Evolutionary conservation across 805 yeast species (phyloP).

Genomic region (Yamadazyma olivae): DNA sequence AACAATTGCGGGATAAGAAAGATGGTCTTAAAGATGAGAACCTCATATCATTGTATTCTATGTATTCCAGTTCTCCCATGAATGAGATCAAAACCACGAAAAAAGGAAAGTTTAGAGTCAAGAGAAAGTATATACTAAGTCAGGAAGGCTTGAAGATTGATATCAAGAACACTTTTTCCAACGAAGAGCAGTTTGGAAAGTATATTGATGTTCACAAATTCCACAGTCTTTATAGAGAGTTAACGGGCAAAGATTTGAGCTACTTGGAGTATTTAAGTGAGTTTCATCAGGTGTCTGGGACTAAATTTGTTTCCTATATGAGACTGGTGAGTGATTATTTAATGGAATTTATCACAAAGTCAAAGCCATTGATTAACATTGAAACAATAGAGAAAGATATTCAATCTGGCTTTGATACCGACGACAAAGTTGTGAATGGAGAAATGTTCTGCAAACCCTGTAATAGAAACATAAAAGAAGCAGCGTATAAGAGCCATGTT

Average conservation of each 20-base stretch:
- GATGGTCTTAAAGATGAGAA: conserved; percentile 3
- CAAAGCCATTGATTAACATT: conserved; percentile 47
- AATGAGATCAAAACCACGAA: conserved; percentile 11
- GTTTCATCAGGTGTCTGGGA: conserved; percentile 28
- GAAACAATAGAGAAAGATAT: conserved; percentile 14
- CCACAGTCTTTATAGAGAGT: conserved; percentile 53
- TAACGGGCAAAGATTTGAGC: conserved; percentile 20
- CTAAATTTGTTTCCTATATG: conserved; percentile 45
- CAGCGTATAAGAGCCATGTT: conserved; percentile 70
- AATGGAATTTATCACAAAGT: conserved; percentile 40
- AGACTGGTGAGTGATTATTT: conserved; percentile 49
- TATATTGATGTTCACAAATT: conserved; percentile 53
- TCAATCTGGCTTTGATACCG: conserved; percentile 2
- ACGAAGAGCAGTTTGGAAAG: conserved; percentile 64
- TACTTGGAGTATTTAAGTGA: conserved; percentile 51
- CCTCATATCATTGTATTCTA: conserved; percentile 15
- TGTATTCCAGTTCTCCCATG: conserved; percentile 24
- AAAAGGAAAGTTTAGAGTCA: conserved; percentile 20
- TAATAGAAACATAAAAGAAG: conserved; percentile 54
- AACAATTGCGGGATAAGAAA: conserved; percentile 4
- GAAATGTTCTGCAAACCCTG: conserved; percentile 62
- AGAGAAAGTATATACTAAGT: conserved; percentile 44
- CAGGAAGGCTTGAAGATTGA: conserved; percentile 44
- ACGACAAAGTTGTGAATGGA: conserved; percentile 15
- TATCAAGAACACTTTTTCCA: conserved; percentile 49